Base-by-base conservation (phyloP, 495 filamentous ascomycete species). In the Astrocystis sublimbata region DNA sequence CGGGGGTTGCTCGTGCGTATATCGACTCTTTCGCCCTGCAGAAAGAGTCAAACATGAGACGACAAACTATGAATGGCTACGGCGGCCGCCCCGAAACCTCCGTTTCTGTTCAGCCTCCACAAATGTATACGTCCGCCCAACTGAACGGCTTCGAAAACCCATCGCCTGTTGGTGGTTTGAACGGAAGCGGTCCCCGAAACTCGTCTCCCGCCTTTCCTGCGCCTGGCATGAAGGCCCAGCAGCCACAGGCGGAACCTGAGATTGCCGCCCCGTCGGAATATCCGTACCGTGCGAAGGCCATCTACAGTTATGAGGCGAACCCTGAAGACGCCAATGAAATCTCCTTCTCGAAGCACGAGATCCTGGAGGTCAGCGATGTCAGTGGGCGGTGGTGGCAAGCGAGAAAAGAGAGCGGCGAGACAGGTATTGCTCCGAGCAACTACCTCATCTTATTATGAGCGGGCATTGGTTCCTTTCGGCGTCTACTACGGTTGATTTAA, bases 371-470 rank as follows among this genome's bases (percentile, higher is more conserved):
- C 58, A 96, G 91, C 45, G 94, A 98, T 68, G 96, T 98, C 58
- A 96, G 92, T 69, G 94, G 94, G 30, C 78, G 94, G 76, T 98
- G 94, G 94, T 98, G 94, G 94, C 94, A 98, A 78, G 94, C 94
- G 64, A 86, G 91, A 79, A 97, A 98, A 79, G 85, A 92, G 72
- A 97, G 76, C 64, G 94, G 94, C 71, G 92, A 97, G 67, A 97
- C 94, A 52, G 94, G 94, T 67, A 97, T 98, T 75, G 94, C 94
- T 55, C 94, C 94, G 19, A 96, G 92, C 64, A 98, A 98, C 79
- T 98, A 98, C 73, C 82, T 98, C 72, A 97, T 98, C 75, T 80
- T 98, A 70, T 85, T 98, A 86, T 98, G 83, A 86, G 68, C 46
- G 13, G 31, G 46, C 26, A 61, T 56, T 43, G 42, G 26, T 55